phyloP scores from a whole-genome alignment of 2,329 filamentous ascomycete species.

The Penicillium vulpinum region DNA sequence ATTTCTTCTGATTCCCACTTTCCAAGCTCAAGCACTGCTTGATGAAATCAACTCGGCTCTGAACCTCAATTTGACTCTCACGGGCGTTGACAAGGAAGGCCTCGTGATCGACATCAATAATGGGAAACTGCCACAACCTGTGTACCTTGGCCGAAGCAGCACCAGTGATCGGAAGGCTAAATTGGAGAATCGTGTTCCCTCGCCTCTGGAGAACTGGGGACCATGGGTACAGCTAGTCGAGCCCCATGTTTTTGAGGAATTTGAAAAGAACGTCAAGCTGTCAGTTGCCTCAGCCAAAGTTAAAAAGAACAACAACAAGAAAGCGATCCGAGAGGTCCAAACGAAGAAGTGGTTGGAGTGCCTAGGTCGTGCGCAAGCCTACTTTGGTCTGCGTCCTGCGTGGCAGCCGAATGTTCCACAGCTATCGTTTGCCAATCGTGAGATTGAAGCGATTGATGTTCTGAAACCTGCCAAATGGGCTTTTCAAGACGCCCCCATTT shows the following conservation, averaged over 20 bases:
- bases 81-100: constrained; percentile 52
- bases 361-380: constrained; percentile 66
- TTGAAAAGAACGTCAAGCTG: constrained; percentile 53
- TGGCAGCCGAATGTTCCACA: background rate
- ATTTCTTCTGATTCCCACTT: constrained; percentile 66
- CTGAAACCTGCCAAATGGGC: constrained; percentile 42
- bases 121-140: constrained; percentile 62
- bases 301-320: constrained; percentile 53
- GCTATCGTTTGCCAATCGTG: constrained; percentile 1
- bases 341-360: constrained; percentile 47
- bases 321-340: constrained; percentile 47
- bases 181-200: constrained; percentile 38
- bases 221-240: background rate
- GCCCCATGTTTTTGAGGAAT: constrained; percentile 7
- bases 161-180: constrained; percentile 46
- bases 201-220: constrained; percentile 10
- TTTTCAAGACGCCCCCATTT: constrained; percentile 60
- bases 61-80: constrained; percentile 58
- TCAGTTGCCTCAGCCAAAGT: constrained; percentile 52
- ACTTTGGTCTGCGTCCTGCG: constrained; percentile 63
- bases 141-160: constrained; percentile 63
- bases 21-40: constrained; percentile 66
- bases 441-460: constrained; percentile 44
- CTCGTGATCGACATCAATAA: constrained; percentile 65
- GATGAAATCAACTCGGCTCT: constrained; percentile 61